phyloP scores from a whole-genome alignment of 352 stramenopile genomes.

The Globisporangium orthogonon region DNA sequence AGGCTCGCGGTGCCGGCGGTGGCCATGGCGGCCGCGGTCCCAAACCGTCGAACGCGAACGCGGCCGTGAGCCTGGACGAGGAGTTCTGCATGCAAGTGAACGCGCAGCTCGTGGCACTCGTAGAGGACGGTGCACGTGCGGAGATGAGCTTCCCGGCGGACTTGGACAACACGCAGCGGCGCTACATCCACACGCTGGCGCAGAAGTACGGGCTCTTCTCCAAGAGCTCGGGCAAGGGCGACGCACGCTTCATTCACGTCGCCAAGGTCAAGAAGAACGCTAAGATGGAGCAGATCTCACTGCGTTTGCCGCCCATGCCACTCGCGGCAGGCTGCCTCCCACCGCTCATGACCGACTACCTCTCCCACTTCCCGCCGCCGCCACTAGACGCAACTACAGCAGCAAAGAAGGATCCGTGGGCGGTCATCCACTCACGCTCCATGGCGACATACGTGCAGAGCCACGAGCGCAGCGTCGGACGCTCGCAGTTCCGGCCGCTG shows the following conservation, averaged over 20 bases:
- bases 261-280: conserved; percentile 81
- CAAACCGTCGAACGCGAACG: conserved; percentile 7
- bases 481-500: conserved; percentile 38
- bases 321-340: conserved; percentile 40
- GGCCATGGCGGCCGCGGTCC: conserved; percentile 2
- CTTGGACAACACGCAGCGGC: conserved; percentile 70
- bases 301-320: conserved; percentile 32
- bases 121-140: conserved; percentile 44
- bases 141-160: conserved; percentile 65
- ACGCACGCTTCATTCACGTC: conserved; percentile 67
- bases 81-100: conserved; percentile 69
- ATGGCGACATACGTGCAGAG: conserved; percentile 12
- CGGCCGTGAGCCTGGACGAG: conserved; percentile 46
- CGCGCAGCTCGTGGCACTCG: conserved; percentile 46
- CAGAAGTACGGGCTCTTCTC: conserved; percentile 79
- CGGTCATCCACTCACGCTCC: conserved; percentile 6
- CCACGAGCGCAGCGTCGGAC: conserved; percentile 12
- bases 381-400: conserved; percentile 1
- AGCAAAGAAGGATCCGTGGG: neutral
- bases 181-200: conserved; percentile 78
- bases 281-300: conserved; percentile 63
- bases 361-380: conserved; percentile 28
- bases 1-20: conserved; percentile 5
- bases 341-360: conserved; percentile 30
- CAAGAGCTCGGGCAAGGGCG: conserved; percentile 71